Conservation (phyloP, 257 asterid genomes). For the Plectranthus barbatus region DNA sequence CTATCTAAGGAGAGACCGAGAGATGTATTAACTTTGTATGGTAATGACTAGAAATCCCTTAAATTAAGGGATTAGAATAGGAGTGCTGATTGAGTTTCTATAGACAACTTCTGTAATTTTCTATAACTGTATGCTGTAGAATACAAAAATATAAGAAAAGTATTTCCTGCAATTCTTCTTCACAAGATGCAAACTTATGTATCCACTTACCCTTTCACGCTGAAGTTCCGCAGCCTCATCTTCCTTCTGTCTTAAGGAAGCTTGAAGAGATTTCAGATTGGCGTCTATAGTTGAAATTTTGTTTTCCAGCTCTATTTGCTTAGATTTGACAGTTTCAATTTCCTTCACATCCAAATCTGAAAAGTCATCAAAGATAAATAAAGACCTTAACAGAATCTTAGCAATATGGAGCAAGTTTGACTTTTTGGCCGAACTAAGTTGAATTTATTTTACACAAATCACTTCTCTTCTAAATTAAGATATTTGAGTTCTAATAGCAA, state of each 20-base stretch:
- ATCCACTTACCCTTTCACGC: conserved; percentile 56
- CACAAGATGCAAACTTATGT: not conserved
- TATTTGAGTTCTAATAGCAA: not conserved
- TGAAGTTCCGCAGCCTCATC: conserved; percentile 63
- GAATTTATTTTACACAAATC: not conserved
- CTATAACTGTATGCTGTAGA: too few species aligned
- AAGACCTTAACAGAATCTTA: conserved; percentile 5
- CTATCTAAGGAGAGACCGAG: too few species aligned
- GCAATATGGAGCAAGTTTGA: conserved; percentile 2
- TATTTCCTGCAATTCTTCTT: too few species aligned
- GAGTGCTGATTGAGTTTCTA: too few species aligned
- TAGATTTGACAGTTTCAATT: conserved; percentile 40
- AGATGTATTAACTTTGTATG: too few species aligned
- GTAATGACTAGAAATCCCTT: too few species aligned
- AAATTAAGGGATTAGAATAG: too few species aligned
- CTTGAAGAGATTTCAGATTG: conserved; percentile 41
- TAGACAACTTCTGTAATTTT: too few species aligned
- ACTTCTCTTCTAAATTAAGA: not conserved
- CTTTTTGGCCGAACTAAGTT: not conserved
- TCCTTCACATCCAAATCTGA: conserved; percentile 70
- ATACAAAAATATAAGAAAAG: too few species aligned
- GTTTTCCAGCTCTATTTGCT: conserved; percentile 37
- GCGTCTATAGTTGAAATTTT: conserved; percentile 26
- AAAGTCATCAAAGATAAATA: not conserved
- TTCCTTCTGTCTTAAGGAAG: conserved; percentile 48